phyloP scores from a whole-genome alignment of 179 eudicot species.

The Silene noctiflora region DNA sequence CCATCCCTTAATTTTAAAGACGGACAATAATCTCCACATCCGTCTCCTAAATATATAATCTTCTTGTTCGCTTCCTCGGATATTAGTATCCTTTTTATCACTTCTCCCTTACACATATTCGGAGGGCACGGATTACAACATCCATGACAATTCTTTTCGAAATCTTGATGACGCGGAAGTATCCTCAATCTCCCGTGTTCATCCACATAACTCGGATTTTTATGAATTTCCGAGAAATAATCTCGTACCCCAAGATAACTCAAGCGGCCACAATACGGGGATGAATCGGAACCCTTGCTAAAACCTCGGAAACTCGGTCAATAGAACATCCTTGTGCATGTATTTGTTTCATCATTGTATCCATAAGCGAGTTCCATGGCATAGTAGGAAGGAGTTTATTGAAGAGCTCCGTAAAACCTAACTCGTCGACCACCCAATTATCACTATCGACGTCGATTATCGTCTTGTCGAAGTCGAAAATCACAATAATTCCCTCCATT shows the following conservation, averaged over 20 bases:
- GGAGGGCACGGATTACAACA: slow-evolving; percentile 66
- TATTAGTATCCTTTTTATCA: slow-evolving; percentile 47
- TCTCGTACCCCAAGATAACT: slow-evolving; percentile 46
- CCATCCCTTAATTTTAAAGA: slow-evolving; percentile 50
- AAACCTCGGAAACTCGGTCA: slow-evolving; percentile 44
- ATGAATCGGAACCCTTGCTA: slow-evolving; percentile 57
- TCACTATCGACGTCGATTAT: no score
- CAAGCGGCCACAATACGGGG: slow-evolving; percentile 63
- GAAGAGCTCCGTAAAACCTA: slow-evolving; percentile 54
- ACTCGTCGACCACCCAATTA: slow-evolving; percentile 37
- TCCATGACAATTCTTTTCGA: slow-evolving; percentile 47
- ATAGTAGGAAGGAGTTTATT: slow-evolving; percentile 58
- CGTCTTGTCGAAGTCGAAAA: no score
- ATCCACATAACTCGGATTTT: slow-evolving; percentile 48
- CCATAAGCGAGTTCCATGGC: slow-evolving; percentile 79
- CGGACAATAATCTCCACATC: slow-evolving; percentile 68
- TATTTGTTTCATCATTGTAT: slow-evolving; percentile 67
- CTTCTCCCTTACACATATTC: slow-evolving; percentile 86
- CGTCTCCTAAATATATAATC: slow-evolving; percentile 29
- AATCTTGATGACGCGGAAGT: slow-evolving; percentile 48
- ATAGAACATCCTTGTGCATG: slow-evolving; percentile 56
- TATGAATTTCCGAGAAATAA: slow-evolving; percentile 62
- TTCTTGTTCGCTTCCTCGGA: slow-evolving; percentile 38
- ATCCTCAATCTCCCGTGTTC: slow-evolving; percentile 42
- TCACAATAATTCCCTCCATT: no score